Percentiles rank a stretch among this genome's conserved stretches.
Evolutionary conservation across 257 asterid genomes (phyloP).

Genomic region (Linaria vulgaris): DNA sequence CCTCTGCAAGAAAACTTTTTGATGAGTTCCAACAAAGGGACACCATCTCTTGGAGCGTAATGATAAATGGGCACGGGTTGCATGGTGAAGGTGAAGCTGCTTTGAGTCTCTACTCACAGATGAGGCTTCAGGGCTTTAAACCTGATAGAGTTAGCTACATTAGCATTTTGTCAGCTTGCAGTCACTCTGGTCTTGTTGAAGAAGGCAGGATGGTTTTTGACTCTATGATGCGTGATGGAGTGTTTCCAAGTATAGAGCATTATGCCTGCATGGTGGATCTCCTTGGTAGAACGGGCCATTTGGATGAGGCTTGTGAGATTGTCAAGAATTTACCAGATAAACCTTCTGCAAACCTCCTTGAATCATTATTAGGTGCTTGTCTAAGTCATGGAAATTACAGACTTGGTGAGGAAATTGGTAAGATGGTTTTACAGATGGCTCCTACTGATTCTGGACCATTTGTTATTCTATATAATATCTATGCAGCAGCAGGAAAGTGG

Average conservation of each 20-base stretch:
- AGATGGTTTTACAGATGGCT: slow-evolving; percentile 33
- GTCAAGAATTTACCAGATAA: slow-evolving; percentile 29
- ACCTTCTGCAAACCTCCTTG: slow-evolving; percentile 27
- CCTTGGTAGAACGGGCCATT: slow-evolving; percentile 48
- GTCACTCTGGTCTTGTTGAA: slow-evolving; percentile 52
- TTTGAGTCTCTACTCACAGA: slow-evolving; percentile 42
- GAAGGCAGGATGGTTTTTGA: slow-evolving; percentile 41
- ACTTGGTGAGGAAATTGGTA: slow-evolving; percentile 63
- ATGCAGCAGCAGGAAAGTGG: slow-evolving; percentile 65
- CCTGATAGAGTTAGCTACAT: slow-evolving; percentile 44
- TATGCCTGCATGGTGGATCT: slow-evolving; percentile 58
- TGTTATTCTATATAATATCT: slow-evolving; percentile 51
- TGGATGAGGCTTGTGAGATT: slow-evolving; percentile 50
- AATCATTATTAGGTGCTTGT: slow-evolving; percentile 58
- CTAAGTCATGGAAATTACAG: slow-evolving; percentile 45
- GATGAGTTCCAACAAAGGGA: slow-evolving; percentile 45
- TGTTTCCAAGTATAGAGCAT: slow-evolving; percentile 43
- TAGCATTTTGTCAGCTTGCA: slow-evolving; percentile 50
- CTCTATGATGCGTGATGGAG: slow-evolving; percentile 40
- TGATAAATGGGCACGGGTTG: slow-evolving; percentile 56
- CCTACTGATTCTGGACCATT: slow-evolving; percentile 32
- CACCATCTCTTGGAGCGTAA: slow-evolving; percentile 47
- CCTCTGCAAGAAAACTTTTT: slow-evolving; percentile 42
- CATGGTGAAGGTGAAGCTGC: slow-evolving; percentile 58
- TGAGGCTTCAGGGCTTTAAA: slow-evolving; percentile 45